Percentiles rank a stretch among this genome's conserved stretches.
These are phyloP conservation scores for Cenchrus purpureus DNA, from an alignment of 176 grass and related monocot species.

Conservation along the genomic window DNA sequence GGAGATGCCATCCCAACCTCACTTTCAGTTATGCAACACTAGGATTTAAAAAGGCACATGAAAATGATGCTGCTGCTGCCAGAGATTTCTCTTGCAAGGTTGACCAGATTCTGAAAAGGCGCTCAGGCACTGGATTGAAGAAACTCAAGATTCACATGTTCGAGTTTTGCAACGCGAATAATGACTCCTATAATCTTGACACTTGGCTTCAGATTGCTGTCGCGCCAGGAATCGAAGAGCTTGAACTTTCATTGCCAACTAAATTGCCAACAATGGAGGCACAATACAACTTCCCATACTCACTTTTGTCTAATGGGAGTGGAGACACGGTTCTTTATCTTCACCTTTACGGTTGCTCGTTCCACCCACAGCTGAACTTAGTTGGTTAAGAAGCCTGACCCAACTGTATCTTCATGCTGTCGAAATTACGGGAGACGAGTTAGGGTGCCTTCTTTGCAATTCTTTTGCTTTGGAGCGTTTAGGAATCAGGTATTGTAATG, in stretches of 20 bases:
- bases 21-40: too few species aligned
- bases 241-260: neutral
- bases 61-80: too few species aligned
- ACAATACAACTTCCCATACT: slow-evolving; percentile 7
- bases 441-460: neutral
- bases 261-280: too few species aligned
- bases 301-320: slow-evolving; percentile 21
- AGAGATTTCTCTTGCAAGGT: too few species aligned
- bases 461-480: slow-evolving; percentile 6
- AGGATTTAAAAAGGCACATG: too few species aligned
- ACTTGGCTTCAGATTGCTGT: neutral
- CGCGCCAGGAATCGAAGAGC: neutral
- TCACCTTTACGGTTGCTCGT: neutral
- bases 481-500: neutral
- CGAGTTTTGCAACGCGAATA: neutral
- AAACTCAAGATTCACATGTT: neutral
- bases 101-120: neutral
- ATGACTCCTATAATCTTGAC: neutral
- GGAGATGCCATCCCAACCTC: too few species aligned
- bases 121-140: neutral
- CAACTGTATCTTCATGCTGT: neutral
- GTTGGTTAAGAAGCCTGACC: slow-evolving; percentile 17
- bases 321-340: slow-evolving; percentile 7
- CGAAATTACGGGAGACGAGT: neutral
- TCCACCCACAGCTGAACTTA: neutral